Percentiles rank a stretch among this genome's conserved stretches.
Evolutionary conservation across 805 yeast genomes (phyloP).

Genomic region (Pichia pseudocactophila): DNA sequence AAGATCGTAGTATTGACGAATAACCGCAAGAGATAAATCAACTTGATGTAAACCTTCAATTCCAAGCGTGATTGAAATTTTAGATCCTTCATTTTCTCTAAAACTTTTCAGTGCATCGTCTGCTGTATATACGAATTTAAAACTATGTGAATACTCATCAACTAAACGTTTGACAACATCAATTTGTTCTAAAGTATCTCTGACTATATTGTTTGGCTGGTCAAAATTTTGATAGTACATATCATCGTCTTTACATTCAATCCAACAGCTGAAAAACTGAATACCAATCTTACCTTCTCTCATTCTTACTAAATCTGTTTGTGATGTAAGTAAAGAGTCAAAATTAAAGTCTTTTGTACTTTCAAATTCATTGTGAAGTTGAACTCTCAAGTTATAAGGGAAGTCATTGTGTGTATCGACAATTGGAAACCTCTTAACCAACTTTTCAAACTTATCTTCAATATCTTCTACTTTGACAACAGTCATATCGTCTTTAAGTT

Average conservation of each 20-base stretch:
- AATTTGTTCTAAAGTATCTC: constrained; percentile 47
- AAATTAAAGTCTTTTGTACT: constrained; percentile 23
- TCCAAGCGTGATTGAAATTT: constrained; percentile 41
- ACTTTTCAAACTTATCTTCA: constrained; percentile 13
- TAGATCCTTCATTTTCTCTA: constrained; percentile 15
- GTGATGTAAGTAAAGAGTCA: constrained; percentile 31
- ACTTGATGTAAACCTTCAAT: constrained; percentile 48
- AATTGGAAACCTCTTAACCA: constrained; percentile 27
- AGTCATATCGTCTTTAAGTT: constrained; percentile 9
- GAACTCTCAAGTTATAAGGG: constrained; percentile 38
- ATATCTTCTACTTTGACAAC: constrained; percentile 7
- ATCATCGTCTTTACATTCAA: constrained; percentile 37
- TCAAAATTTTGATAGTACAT: constrained; percentile 37
- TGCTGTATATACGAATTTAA: constrained; percentile 34
- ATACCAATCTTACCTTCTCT: constrained; percentile 37
- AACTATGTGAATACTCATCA: constrained; percentile 30
- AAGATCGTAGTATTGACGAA: constrained; percentile 39
- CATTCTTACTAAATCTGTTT: constrained; percentile 37
- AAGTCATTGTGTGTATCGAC: constrained; percentile 47
- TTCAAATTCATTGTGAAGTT: constrained; percentile 31
- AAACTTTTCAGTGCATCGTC: constrained; percentile 34
- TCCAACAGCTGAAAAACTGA: constrained; percentile 43
- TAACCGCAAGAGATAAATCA: constrained; percentile 39
- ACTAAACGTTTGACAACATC: constrained; percentile 41
- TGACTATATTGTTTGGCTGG: constrained; percentile 33